A percentile compares a stretch with the other conserved stretches of the same genome.
Conservation (phyloP, 148 eudicot genomes). For the Rhododendron simsii region DNA sequence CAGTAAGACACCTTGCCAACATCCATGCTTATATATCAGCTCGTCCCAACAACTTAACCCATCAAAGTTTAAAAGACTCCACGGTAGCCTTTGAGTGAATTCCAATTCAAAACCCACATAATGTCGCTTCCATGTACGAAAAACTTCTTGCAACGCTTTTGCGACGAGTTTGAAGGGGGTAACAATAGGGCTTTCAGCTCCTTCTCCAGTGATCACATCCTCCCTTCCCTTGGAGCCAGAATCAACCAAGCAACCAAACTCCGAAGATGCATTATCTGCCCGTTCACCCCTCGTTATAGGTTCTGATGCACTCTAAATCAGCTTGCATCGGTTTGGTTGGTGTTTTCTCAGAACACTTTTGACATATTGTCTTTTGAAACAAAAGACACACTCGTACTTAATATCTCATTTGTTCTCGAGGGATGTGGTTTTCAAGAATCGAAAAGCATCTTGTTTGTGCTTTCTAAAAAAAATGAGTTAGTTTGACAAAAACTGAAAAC, state of each 20-base stretch:
- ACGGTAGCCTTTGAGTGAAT: not conserved
- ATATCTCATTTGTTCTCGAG: not conserved
- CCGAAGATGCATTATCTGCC: conserved; percentile 48
- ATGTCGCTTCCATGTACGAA: conserved; percentile 45
- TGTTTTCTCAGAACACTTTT: not conserved
- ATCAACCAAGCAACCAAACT: conserved; percentile 50
- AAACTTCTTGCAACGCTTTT: conserved; percentile 41
- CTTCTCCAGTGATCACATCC: conserved; percentile 58
- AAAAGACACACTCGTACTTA: not conserved
- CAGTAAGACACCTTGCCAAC: not conserved
- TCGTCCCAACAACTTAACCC: conserved; percentile 5
- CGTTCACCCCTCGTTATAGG: conserved; percentile 69
- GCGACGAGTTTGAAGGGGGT: conserved; percentile 39
- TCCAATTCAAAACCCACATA: conserved; percentile 6
- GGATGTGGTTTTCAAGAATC: not conserved
- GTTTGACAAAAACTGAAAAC: not conserved
- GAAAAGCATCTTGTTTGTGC: not conserved
- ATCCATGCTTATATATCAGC: conserved; percentile 24
- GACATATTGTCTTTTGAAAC: not conserved
- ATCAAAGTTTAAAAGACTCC: not conserved
- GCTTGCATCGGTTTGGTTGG: not conserved
- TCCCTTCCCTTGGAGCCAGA: conserved; percentile 85
- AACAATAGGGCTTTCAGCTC: conserved; percentile 37
- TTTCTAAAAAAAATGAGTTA: not conserved
- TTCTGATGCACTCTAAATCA: conserved; percentile 12